These are phyloP conservation scores for Eucalyptus pauciflora DNA, from an alignment of 345 rosid species.

Conservation along the genomic window DNA sequence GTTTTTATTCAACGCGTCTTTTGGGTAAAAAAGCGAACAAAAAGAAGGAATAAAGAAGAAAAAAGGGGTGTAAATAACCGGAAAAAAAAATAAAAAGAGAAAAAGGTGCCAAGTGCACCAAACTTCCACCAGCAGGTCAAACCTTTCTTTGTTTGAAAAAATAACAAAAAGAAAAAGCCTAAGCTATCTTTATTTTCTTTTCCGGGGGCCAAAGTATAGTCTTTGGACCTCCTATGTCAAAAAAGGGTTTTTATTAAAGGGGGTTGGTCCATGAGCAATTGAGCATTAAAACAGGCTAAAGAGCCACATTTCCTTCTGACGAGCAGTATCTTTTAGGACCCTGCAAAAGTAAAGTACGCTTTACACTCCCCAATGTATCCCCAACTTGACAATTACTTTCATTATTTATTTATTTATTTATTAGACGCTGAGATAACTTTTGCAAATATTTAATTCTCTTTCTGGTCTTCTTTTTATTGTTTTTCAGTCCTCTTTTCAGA, in stretches of 20 bases:
- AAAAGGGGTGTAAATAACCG: not conserved
- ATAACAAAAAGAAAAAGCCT: not conserved
- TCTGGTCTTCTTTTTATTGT: not conserved
- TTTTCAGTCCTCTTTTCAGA: slow-evolving; percentile 16
- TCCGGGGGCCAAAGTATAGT: not conserved
- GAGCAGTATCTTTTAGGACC: not conserved
- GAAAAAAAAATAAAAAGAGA: not conserved
- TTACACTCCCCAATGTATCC: not conserved
- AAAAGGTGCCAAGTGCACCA: not conserved
- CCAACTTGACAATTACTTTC: not conserved
- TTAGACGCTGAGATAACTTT: not conserved
- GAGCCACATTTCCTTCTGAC: not conserved
- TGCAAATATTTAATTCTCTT: slow-evolving; percentile 4
- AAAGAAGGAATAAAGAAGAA: not conserved
- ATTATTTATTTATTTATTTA: not conserved
- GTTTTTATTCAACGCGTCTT: not conserved
- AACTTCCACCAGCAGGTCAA: not conserved
- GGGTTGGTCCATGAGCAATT: not conserved
- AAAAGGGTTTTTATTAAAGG: not conserved
- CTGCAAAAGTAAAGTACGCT: not conserved
- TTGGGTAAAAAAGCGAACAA: not conserved
- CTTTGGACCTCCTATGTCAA: not conserved
- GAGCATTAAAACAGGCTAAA: not conserved
- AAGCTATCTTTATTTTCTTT: not conserved
- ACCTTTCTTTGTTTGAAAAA: not conserved